These are phyloP conservation scores for Pseudocercospora musae DNA, from an alignment of 2,329 filamentous ascomycete species.

Conservation along the genomic window DNA sequence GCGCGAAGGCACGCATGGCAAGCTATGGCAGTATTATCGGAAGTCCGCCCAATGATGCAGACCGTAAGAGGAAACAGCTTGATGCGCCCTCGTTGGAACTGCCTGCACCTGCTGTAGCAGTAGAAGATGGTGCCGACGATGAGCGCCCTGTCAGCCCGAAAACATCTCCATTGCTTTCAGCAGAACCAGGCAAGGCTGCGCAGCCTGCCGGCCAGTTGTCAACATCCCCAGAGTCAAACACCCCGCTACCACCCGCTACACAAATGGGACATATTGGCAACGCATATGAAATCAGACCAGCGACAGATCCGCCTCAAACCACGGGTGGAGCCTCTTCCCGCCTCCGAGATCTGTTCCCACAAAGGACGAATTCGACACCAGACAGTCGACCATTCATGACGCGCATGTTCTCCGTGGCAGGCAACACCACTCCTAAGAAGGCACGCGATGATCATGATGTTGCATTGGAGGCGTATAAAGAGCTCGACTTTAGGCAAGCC, in stretches of 20 bases:
- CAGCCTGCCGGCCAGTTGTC: neutral
- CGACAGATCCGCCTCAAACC: conserved; percentile 10
- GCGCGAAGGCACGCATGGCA: conserved; percentile 35
- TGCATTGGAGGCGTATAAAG: conserved; percentile 56
- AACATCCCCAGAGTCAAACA: conserved; percentile 3
- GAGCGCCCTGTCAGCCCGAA: conserved; percentile 7
- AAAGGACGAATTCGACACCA: conserved; percentile 42
- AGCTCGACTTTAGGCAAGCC: conserved; percentile 69
- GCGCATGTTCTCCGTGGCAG: conserved; percentile 26
- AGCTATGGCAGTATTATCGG: conserved; percentile 64
- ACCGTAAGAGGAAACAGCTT: conserved; percentile 18
- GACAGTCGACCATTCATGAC: conserved; percentile 22
- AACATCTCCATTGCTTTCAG: conserved; percentile 2
- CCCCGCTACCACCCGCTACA: conserved; percentile 17
- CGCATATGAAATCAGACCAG: conserved; percentile 24
- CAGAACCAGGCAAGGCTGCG: neutral
- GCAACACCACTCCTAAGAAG: conserved; percentile 29
- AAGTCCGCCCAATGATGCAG: conserved; percentile 44
- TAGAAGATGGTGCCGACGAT: conserved; percentile 11
- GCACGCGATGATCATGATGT: conserved; percentile 40
- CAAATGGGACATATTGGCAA: conserved; percentile 29
- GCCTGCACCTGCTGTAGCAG: conserved; percentile 56
- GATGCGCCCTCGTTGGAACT: conserved; percentile 54
- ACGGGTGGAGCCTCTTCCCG: conserved; percentile 28
- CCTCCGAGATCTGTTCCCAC: conserved; percentile 27